Conservation (phyloP, 176 grass and related monocot genomes). For the Phoenix dactylifera region DNA sequence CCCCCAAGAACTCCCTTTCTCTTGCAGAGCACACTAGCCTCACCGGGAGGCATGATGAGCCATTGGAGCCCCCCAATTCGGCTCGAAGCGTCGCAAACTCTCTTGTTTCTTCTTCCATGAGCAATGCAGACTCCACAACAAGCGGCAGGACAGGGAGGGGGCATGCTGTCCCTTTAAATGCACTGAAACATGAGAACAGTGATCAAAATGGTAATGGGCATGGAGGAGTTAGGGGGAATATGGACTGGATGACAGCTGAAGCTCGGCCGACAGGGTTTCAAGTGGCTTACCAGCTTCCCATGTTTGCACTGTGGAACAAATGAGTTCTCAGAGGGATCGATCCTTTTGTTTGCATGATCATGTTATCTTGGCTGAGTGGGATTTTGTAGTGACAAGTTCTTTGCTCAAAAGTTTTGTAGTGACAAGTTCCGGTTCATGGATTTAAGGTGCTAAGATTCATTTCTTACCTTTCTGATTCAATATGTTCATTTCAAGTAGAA, state of each 20-base stretch:
- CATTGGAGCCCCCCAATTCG: not conserved
- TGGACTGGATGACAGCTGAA: constrained; percentile 26
- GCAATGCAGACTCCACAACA: constrained; percentile 5
- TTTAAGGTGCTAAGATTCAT: too few species aligned
- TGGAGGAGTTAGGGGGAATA: not conserved
- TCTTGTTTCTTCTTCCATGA: not conserved
- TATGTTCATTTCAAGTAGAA: too few species aligned
- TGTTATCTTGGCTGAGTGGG: too few species aligned
- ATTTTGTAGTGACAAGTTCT: too few species aligned
- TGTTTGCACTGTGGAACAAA: constrained; percentile 54
- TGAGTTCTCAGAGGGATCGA: not conserved
- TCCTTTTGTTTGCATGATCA: too few species aligned
- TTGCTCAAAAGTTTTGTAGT: too few species aligned
- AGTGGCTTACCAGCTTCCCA: constrained; percentile 24
- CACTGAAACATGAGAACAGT: constrained; percentile 35
- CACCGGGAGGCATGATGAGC: too few species aligned
- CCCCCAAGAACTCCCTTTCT: constrained; percentile 14
- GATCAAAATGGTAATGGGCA: constrained; percentile 30
- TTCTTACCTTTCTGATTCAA: too few species aligned
- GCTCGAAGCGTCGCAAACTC: not conserved
- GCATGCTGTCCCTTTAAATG: constrained; percentile 24
- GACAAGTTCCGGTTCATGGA: too few species aligned
- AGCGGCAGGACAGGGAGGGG: not conserved
- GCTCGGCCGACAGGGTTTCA: constrained; percentile 5
- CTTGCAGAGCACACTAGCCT: not conserved